Percentiles rank a stretch among this genome's conserved stretches.
Conservation (phyloP, 768 basidiomycete species). For the Agaricus subrufescens region DNA sequence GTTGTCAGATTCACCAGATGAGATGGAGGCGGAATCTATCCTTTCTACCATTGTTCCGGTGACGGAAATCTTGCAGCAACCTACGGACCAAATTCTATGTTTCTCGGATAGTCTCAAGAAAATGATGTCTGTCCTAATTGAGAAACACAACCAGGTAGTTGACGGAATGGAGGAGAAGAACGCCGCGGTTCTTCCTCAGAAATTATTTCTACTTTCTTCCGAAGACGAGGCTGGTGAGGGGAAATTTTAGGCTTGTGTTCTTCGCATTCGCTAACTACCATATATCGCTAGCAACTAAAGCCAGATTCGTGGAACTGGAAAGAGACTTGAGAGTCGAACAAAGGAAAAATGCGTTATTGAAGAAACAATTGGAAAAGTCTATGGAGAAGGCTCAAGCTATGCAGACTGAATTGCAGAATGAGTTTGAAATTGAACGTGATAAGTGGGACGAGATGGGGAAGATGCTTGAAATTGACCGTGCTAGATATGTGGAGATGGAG, state of each 20-base stretch:
- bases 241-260: not conserved
- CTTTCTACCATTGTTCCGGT: not conserved
- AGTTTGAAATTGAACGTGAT: conserved; percentile 32
- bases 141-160: conserved; percentile 21
- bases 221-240: not conserved
- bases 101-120: conserved; percentile 24
- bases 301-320: not conserved
- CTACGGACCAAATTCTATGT: conserved; percentile 15
- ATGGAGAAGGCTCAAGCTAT: too few relatives aligned
- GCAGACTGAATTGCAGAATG: conserved; percentile 3
- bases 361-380: too few relatives aligned
- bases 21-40: too few relatives aligned
- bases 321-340: too few relatives aligned
- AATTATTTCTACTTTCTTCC: not conserved
- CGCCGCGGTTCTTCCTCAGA: conserved; percentile 9
- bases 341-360: too few relatives aligned
- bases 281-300: not conserved
- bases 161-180: conserved; percentile 19
- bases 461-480: not conserved
- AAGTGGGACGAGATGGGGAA: conserved; percentile 6
- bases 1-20: too few relatives aligned
- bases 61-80: not conserved
- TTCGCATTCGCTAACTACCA: too few relatives aligned
- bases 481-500: conserved; percentile 9
- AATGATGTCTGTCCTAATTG: conserved; percentile 19